These are phyloP conservation scores for Adansonia grandidieri DNA, from an alignment of 441 rosid species.

Conservation along the genomic window DNA sequence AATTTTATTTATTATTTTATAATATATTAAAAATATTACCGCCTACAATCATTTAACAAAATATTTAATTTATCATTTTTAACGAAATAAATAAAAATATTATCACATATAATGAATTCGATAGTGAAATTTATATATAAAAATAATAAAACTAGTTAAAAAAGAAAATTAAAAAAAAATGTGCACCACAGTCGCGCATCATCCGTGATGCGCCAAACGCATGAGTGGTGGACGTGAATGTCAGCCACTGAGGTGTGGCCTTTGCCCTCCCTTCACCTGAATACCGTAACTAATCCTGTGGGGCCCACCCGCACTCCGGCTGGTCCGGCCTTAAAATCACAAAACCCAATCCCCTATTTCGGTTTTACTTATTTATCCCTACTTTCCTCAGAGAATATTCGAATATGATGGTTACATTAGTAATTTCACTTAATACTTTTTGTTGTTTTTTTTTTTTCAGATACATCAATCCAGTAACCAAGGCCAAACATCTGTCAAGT, in stretches of 20 bases:
- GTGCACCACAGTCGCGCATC: slow-evolving; percentile 10
- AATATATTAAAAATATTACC: no score
- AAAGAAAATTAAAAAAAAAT: not conserved
- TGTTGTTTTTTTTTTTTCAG: no score
- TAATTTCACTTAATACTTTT: not conserved
- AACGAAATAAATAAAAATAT: no score
- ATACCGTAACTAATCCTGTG: not conserved
- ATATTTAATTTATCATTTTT: no score
- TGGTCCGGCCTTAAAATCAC: not conserved
- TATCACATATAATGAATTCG: no score
- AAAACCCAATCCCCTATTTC: not conserved
- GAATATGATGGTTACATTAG: not conserved
- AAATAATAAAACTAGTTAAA: not conserved
- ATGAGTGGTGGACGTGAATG: not conserved
- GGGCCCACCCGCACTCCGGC: not conserved
- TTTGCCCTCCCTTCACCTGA: not conserved
- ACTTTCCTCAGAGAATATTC: not conserved
- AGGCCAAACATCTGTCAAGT: not conserved
- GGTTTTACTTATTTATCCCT: not conserved
- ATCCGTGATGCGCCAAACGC: not conserved
- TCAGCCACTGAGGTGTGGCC: not conserved
- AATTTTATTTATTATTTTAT: no score
- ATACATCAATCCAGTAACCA: not conserved
- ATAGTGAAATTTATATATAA: not conserved
- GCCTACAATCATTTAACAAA: no score